Percentiles rank a stretch among this genome's conserved stretches.
Evolutionary conservation across 495 filamentous ascomycete species (phyloP).

Genomic region (Lepraria neglecta): DNA sequence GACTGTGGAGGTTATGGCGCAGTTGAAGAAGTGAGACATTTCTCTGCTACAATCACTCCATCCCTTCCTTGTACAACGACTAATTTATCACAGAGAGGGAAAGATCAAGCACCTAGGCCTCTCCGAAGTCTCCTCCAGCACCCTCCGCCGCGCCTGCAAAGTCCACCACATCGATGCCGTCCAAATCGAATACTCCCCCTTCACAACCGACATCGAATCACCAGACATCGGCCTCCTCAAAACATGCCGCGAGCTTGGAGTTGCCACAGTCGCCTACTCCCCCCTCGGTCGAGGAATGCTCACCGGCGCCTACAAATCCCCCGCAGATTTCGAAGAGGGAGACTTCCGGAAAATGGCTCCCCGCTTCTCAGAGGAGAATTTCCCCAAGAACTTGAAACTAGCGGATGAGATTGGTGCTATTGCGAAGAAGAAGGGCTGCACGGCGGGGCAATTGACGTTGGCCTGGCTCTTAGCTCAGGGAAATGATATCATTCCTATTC

Average conservation of each 20-base stretch:
- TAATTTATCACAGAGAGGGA: slow-evolving; percentile 35
- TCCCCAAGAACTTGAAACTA: slow-evolving; percentile 42
- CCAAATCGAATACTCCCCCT: slow-evolving; percentile 49
- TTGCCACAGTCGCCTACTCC: slow-evolving; percentile 38
- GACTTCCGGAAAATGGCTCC: slow-evolving; percentile 37
- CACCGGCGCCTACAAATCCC: slow-evolving; percentile 34
- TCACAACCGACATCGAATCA: slow-evolving; percentile 49
- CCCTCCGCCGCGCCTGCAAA: slow-evolving; percentile 52
- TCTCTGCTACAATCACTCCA: slow-evolving; percentile 7
- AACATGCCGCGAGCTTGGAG: slow-evolving; percentile 44
- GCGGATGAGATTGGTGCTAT: slow-evolving; percentile 38
- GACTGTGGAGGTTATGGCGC: slow-evolving; percentile 43
- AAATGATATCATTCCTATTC: slow-evolving; percentile 51
- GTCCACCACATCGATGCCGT: slow-evolving; percentile 51
- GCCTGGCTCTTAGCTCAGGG: slow-evolving; percentile 51
- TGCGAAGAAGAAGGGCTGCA: slow-evolving; percentile 43
- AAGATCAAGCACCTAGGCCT: slow-evolving; percentile 51
- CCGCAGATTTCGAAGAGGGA: slow-evolving; percentile 31
- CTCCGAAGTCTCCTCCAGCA: slow-evolving; percentile 48
- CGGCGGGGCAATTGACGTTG: slow-evolving; percentile 41
- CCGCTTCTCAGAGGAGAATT: slow-evolving; percentile 46
- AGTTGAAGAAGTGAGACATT: slow-evolving; percentile 42
- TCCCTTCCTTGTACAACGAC: neutral
- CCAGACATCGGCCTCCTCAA: slow-evolving; percentile 42
- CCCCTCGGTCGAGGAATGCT: slow-evolving; percentile 45